Percentiles rank a stretch among this genome's conserved stretches.
Evolutionary conservation across 176 grass and related monocot species (phyloP).

Genomic region (Luzula sylvatica): DNA sequence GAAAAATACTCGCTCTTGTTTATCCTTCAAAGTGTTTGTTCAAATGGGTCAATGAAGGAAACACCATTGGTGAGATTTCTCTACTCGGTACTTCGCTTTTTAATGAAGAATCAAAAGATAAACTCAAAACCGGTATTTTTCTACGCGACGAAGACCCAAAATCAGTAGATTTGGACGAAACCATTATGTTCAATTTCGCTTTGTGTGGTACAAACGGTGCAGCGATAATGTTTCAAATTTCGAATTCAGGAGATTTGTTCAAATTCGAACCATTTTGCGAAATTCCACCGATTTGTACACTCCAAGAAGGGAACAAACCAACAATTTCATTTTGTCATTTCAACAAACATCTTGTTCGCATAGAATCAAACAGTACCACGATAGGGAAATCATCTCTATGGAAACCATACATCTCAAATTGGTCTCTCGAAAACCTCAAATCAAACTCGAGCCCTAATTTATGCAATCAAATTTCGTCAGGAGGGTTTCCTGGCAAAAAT

Average conservation of each 20-base stretch:
- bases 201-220: conserved; percentile 54
- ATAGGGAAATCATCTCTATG: conserved; percentile 55
- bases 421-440: conserved; percentile 47
- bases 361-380: conserved; percentile 34
- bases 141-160: conserved; percentile 24
- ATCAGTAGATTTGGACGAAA: conserved; percentile 14
- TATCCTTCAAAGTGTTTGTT: conserved; percentile 57
- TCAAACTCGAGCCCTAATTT: conserved; percentile 22
- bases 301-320: conserved; percentile 20
- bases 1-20: conserved; percentile 49
- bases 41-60: conserved; percentile 43
- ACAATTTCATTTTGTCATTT: conserved; percentile 49
- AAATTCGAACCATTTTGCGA: conserved; percentile 39
- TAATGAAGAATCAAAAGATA: conserved; percentile 27
- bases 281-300: conserved; percentile 32
- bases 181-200: conserved; percentile 32
- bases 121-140: conserved; percentile 40
- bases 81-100: conserved; percentile 32
- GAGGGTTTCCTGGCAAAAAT: conserved; percentile 51
- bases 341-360: conserved; percentile 31
- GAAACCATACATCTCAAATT: conserved; percentile 58
- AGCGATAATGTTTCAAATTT: conserved; percentile 53
- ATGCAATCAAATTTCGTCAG: conserved; percentile 53
- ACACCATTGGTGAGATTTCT: conserved; percentile 44
- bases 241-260: conserved; percentile 33